phyloP scores from a whole-genome alignment of 805 yeast genomes.

The Lachancea waltii region DNA sequence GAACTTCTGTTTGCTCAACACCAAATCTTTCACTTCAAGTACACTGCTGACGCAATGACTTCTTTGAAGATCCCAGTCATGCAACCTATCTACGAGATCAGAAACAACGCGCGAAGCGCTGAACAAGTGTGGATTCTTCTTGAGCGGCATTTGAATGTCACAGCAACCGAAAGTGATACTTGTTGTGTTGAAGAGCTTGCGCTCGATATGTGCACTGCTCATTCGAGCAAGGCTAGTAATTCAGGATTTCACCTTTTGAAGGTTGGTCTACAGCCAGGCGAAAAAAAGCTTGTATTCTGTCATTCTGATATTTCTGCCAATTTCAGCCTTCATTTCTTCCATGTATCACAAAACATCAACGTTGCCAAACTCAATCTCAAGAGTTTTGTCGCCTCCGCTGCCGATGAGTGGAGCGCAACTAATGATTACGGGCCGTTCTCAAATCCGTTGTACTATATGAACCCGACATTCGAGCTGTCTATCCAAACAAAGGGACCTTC shows the following conservation, averaged over 20 bases:
- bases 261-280: constrained; percentile 7
- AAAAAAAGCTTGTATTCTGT: constrained; percentile 14
- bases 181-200: constrained; percentile 19
- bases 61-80: constrained; percentile 19
- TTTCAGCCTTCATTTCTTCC: constrained; percentile 21
- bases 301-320: constrained; percentile 20
- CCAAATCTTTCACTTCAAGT: constrained; percentile 27
- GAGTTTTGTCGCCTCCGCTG: constrained; percentile 3
- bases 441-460: constrained; percentile 13
- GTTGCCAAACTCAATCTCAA: neutral
- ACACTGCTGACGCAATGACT: constrained; percentile 18
- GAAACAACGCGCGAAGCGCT: constrained; percentile 25
- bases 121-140: constrained; percentile 43
- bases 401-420: constrained; percentile 8
- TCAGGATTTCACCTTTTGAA: constrained; percentile 12
- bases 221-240: constrained; percentile 11
- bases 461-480: constrained; percentile 21
- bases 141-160: constrained; percentile 40
- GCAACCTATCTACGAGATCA: constrained; percentile 41
- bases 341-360: constrained; percentile 9
- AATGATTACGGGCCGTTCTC: constrained; percentile 7
- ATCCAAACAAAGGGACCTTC: constrained; percentile 12
- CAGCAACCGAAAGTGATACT: constrained; percentile 9
- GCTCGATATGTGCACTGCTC: constrained; percentile 6
- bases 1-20: constrained; percentile 19